A percentile compares a stretch with the other conserved stretches of the same genome.
These are phyloP conservation scores for Pseudozyma sp. DNA, from an alignment of 1,284 basidiomycete genomes.

Conservation along the genomic window DNA sequence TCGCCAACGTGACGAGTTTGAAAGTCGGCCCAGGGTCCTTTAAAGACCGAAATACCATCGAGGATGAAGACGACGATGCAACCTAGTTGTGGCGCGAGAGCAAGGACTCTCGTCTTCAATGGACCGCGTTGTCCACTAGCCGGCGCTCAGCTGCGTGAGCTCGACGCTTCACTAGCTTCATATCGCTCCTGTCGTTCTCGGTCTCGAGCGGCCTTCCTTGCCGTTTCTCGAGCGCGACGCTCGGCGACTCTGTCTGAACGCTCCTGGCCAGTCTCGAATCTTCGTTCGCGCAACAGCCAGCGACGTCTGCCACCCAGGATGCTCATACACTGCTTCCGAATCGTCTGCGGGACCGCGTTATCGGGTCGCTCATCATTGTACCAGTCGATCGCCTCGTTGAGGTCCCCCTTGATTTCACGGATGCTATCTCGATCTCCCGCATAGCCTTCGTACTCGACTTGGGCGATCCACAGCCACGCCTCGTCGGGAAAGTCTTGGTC, in stretches of 20 bases:
- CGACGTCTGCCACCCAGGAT: not conserved
- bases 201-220: not conserved
- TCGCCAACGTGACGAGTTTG: no score
- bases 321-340: not conserved
- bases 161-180: not conserved
- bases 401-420: not conserved
- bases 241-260: not conserved
- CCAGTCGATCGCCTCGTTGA: not conserved
- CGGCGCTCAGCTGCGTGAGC: not conserved
- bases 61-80: no score
- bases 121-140: no score
- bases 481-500: not conserved
- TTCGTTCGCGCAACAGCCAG: not conserved
- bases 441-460: not conserved
- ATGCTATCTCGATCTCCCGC: not conserved
- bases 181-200: not conserved
- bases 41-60: no score
- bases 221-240: not conserved
- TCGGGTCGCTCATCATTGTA: not conserved
- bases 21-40: no score
- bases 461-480: not conserved
- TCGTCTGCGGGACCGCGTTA: not conserved
- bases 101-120: no score
- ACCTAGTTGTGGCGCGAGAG: no score
- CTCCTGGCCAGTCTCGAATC: conserved; percentile 2